Base-by-base conservation (phyloP, 2,329 filamentous ascomycete genomes). In the Talaromyces sp. region DNA sequence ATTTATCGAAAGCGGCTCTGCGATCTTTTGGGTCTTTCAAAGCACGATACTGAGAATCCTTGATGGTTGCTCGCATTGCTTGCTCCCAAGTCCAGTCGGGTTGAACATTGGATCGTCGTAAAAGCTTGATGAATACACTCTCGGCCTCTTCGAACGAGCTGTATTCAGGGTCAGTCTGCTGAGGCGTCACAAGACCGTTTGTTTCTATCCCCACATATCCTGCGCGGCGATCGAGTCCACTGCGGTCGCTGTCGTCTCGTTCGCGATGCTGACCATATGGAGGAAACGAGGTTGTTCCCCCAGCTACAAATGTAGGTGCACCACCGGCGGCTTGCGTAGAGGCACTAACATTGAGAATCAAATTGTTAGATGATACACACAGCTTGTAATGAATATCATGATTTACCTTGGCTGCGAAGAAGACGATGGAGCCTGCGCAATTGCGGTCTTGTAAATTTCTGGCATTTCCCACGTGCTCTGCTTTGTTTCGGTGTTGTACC, bases 381-480 rank as follows among this genome's bases (percentile, higher is more conserved):
- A 16, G 7, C n/a, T 9, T 48, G 14, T 35, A 5, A 18, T 8
- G 6, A 42, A 3, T 11, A 25, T 57, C 6, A 33, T 5, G 23
- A 16, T 81, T 71, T 77, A 84, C 81, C 79, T 75, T 65, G 79
- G 74, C 37, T 79, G 77, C 63, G 77, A 77, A 40, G 78, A 76
- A 31, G 80, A 74, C 18, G 77, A 72, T 61, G 74, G 74, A 60
- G 69, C 81, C 66, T 86, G 84, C 58, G 88, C 88, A 63, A 93
- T 81, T 64, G 91, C 90, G 69, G 84, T 83, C 72, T 90, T 92
- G 78, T 93, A 93, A 66, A 80, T 86, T 61, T 92, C 90, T 62
- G 95, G 95, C 84, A 96, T 93, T 71, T 93, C 89, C 95, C 95
- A 99, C 35, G 90, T 92, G 75, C 92, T 98, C 79, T 92, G 85